A percentile compares a stretch with the other conserved stretches of the same genome.
Evolutionary conservation across 1,284 basidiomycete species (phyloP).

Genomic region (Malassezia brasiliensis): DNA sequence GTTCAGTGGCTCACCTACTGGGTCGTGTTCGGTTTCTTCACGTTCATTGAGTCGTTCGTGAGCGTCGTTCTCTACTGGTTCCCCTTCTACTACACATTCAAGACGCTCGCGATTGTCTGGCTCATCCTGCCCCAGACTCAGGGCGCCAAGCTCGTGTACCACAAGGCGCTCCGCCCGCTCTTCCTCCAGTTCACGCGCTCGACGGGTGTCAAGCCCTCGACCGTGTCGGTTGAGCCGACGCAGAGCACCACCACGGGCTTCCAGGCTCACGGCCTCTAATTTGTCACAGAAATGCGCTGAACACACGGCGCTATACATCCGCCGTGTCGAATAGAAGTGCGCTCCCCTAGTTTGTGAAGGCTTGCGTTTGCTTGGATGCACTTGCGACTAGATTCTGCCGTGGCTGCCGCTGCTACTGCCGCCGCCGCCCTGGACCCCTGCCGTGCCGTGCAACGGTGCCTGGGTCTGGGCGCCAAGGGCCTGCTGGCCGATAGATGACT

Average conservation of each 20-base stretch:
- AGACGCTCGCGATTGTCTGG: constrained; percentile 75
- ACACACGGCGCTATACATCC: too few species aligned
- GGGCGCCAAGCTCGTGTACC: constrained; percentile 48
- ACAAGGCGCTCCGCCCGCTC: constrained; percentile 40
- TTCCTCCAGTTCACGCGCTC: constrained; percentile 28
- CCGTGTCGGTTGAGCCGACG: not conserved
- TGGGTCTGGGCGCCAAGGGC: too few species aligned
- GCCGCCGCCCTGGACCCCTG: too few species aligned
- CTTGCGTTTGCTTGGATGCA: too few species aligned
- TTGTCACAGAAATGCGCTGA: not conserved
- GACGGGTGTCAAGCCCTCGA: not conserved
- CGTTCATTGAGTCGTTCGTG: constrained; percentile 45
- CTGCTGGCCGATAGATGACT: constrained; percentile 1
- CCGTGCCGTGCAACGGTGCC: too few species aligned
- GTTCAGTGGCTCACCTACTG: constrained; percentile 49
- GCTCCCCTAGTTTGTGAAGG: too few species aligned
- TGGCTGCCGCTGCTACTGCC: too few species aligned
- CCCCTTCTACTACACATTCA: constrained; percentile 73
- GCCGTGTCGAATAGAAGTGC: not conserved
- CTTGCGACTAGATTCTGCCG: too few species aligned
- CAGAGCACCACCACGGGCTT: not conserved
- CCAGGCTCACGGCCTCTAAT: constrained; percentile 7
- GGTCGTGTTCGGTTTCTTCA: constrained; percentile 48
- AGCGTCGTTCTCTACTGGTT: constrained; percentile 55
- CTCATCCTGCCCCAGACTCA: constrained; percentile 76